A percentile compares a stretch with the other conserved stretches of the same genome.
Conservation (phyloP, 768 basidiomycete species). For the Sarcomyxa edulis region DNA sequence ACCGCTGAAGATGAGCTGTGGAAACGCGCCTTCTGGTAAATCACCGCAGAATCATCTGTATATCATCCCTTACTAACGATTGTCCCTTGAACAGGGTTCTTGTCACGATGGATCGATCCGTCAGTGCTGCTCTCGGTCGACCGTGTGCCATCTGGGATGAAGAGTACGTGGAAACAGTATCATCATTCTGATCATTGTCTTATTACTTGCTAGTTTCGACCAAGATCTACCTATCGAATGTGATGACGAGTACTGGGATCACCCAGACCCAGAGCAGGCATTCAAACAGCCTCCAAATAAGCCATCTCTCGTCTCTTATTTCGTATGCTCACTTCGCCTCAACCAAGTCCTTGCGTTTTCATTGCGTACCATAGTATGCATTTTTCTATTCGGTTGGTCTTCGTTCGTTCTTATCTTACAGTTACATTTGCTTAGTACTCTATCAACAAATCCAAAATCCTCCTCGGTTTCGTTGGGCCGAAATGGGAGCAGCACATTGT, state of each 20-base stretch:
- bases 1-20: slow-evolving; percentile 65
- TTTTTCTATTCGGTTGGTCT: background rate
- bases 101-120: slow-evolving; percentile 39
- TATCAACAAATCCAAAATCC: slow-evolving; percentile 56
- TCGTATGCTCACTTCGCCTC: slow-evolving; percentile 51
- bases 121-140: slow-evolving; percentile 54
- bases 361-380: slow-evolving; percentile 48
- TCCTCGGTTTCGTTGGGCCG: slow-evolving; percentile 41
- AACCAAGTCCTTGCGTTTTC: slow-evolving; percentile 57
- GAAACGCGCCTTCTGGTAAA: slow-evolving; percentile 64
- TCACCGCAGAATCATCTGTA: background rate
- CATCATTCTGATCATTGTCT: slow-evolving; percentile 2
- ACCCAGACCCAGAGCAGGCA: slow-evolving; percentile 44
- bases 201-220: slow-evolving; percentile 50
- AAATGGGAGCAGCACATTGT: slow-evolving; percentile 64
- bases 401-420: background rate
- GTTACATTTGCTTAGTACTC: slow-evolving; percentile 48
- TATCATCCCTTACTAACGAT: background rate
- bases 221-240: slow-evolving; percentile 59
- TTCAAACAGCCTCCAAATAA: slow-evolving; percentile 62
- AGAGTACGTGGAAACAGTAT: slow-evolving; percentile 43
- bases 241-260: slow-evolving; percentile 71
- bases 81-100: slow-evolving; percentile 35
- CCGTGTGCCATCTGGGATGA: slow-evolving; percentile 71
- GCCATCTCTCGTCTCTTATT: slow-evolving; percentile 51